Evolutionary conservation across 1,284 basidiomycete species (phyloP), one percentile per base, ranked within the genome.

Genomic region (Exobasidium cylindrosporum): DNA sequence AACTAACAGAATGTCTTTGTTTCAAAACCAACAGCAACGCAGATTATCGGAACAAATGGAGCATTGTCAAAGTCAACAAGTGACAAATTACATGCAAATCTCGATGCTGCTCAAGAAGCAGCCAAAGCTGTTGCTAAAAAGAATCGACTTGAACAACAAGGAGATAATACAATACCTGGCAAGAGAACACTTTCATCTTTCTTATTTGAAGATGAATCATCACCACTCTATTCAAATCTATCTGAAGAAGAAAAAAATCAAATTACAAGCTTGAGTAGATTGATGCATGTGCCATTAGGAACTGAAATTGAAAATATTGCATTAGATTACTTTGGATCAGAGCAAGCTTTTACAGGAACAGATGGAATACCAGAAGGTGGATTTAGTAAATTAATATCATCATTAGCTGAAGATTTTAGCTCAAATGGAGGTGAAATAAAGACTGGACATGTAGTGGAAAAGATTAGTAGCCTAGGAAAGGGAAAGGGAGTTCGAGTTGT

Each of bases 191-290:
- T 68, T 40, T 76, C 82, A 31, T 80, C 81, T 1, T 75, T 74
- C 6, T 79, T 74, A n/a, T 65, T 83, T 4, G 78, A 82, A 62
- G 58, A 61, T n/a, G n/a, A 72, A 24, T 46, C 58, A 3, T 82
- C 81, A 29, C 63, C 76, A 1, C 65, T 74, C 17, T 74, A 65
- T 46, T 60, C 28, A 4, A 63, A 64, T 23, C 65, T 72, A 47
- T 64, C 45, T 2, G 65, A 66, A 28, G 92, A 94, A 85, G 93
- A 97, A 84, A 84, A 84, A 45, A 47, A 65, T 14, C 68, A 78
- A 0, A 80, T 79, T 0, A 59, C 69, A 14, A 76, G 73, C 5
- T 68, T 84, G 31, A 82, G 83, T 0, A 72, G 84, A 31, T 80
- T 81, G 46, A 75, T 83, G 31, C 83, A 84, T 61, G 79, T 84